phyloP scores from a whole-genome alignment of 192 early-diverging fungal genomes.

The Chytriomyces hyalinus region DNA sequence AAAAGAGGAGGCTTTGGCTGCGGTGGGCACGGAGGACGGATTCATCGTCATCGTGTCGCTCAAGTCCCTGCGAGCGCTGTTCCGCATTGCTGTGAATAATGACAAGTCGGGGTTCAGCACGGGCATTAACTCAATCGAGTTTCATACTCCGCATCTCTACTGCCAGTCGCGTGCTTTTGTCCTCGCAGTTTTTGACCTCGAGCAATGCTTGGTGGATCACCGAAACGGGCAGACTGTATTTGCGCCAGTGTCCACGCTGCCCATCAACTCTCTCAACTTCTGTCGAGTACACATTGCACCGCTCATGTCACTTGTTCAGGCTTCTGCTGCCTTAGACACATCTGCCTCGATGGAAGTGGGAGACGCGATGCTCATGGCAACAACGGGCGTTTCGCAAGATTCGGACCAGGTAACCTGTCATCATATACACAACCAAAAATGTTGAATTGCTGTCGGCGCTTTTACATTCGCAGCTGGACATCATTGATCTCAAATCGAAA shows the following conservation, averaged over 20 bases:
- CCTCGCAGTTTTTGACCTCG: not conserved
- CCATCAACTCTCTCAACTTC: conserved; percentile 29
- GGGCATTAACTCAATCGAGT: not conserved
- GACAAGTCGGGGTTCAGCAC: not conserved
- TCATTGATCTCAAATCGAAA: not conserved
- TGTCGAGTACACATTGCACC: not conserved
- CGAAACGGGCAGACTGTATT: too few species aligned
- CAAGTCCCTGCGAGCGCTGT: not conserved
- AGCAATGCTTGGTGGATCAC: not conserved
- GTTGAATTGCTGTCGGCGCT: not conserved
- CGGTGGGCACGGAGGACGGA: not conserved
- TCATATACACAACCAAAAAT: not conserved
- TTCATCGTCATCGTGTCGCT: conserved; percentile 5
- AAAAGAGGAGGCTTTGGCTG: too few species aligned
- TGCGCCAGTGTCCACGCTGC: not conserved
- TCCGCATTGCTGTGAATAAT: not conserved
- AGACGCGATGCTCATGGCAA: not conserved
- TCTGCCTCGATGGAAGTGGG: too few species aligned
- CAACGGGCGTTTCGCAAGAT: conserved; percentile 10
- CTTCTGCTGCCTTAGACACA: too few species aligned
- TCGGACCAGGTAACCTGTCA: conserved; percentile 4
- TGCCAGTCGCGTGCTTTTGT: not conserved
- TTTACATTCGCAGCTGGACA: not conserved
- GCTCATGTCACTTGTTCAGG: too few species aligned
- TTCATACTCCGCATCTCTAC: not conserved